Base-by-base conservation (phyloP, 768 basidiomycete genomes). In the Lyophyllum shimeji region DNA sequence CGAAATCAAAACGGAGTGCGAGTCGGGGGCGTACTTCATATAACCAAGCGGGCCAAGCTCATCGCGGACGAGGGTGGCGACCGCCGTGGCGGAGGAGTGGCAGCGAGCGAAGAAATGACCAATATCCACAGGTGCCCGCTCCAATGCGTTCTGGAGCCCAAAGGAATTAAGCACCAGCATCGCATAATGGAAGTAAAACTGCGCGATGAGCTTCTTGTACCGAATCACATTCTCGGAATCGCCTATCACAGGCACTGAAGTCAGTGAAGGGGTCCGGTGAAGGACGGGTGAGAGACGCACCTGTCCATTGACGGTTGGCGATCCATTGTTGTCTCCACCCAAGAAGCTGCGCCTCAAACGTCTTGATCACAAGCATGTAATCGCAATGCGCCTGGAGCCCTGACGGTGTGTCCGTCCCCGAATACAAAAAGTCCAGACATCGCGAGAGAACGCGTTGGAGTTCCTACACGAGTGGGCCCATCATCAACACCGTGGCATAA, bases 111-210 rank as follows among this genome's bases (percentile, higher is more conserved):
- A 93, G 74, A 94, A 94, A 72, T 94, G 86, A 0, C 86, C 86
- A 40, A 91, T 86, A 65, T 94, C 85, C 42, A 89, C 71, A 0
- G 81, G 72, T 3, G 82, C 79, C 18, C 83, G 81, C 71, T 96
- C 95, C 53, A 98, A 74, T n/a, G 96, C 93, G 65, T 96, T 91
- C 70, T 99, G 95, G 42, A 99, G 80, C 11, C 96, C 96, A 63
- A 99, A 99, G 1, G 95, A 96, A 67, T 97, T 95, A 55, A 98
- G 75, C 34, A 97, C 91, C 50, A 99, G 82, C 73, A 84, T 83
- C 23, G 87, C 84, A 64, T 96, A 96, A 67, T 92, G 82, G 73
- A 82, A 89, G 68, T 93, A 93, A 66, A 94, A 95, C 60, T 82
- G 75, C 24, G 82, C 78, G 40, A 83, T 82, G 48, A 80, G 70